Percentiles rank a stretch among this genome's conserved stretches.
Evolutionary conservation across 768 basidiomycete genomes (phyloP).

Genomic region (Tylopilus plumbeoviolaceoides): DNA sequence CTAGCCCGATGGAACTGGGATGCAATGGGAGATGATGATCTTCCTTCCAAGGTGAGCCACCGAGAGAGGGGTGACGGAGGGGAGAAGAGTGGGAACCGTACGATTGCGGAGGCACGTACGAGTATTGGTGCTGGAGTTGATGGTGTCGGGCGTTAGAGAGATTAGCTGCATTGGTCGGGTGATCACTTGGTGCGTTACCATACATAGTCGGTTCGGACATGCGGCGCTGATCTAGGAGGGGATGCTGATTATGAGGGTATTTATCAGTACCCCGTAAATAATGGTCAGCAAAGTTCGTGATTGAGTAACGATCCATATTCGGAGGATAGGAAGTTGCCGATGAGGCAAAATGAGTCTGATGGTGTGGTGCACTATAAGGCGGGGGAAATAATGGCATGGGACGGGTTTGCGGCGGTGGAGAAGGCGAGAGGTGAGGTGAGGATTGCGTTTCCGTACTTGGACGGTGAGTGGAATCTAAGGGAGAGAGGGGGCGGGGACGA

Average conservation of each 20-base stretch:
- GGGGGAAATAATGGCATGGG: slow-evolving; percentile 37
- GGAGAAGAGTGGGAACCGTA: slow-evolving; percentile 38
- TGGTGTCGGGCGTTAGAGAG: slow-evolving; percentile 34
- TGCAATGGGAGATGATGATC: slow-evolving; percentile 31
- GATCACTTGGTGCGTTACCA: slow-evolving; percentile 38
- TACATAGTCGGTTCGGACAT: slow-evolving; percentile 65
- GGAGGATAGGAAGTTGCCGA: slow-evolving; percentile 39
- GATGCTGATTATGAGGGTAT: slow-evolving; percentile 32
- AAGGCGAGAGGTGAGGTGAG: slow-evolving; percentile 31
- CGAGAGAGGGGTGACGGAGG: slow-evolving; percentile 44
- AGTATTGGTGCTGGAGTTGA: slow-evolving; percentile 41
- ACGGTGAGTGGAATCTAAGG: not conserved
- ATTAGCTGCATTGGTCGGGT: slow-evolving; percentile 31
- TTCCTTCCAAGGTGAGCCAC: slow-evolving; percentile 32
- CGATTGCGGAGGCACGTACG: slow-evolving; percentile 32
- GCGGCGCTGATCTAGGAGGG: slow-evolving; percentile 55
- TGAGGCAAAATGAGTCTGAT: slow-evolving; percentile 43
- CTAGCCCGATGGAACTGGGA: slow-evolving; percentile 35
- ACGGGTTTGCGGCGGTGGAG: slow-evolving; percentile 42
- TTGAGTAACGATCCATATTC: slow-evolving; percentile 39
- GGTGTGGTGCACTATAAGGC: slow-evolving; percentile 39
- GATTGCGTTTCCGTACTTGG: not conserved
- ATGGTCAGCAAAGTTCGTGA: slow-evolving; percentile 35
- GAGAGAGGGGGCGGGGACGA: slow-evolving; percentile 6
- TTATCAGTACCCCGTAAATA: slow-evolving; percentile 38